phyloP scores from a whole-genome alignment of 2,329 filamentous ascomycete species.

The Trichoderma simmonsii region DNA sequence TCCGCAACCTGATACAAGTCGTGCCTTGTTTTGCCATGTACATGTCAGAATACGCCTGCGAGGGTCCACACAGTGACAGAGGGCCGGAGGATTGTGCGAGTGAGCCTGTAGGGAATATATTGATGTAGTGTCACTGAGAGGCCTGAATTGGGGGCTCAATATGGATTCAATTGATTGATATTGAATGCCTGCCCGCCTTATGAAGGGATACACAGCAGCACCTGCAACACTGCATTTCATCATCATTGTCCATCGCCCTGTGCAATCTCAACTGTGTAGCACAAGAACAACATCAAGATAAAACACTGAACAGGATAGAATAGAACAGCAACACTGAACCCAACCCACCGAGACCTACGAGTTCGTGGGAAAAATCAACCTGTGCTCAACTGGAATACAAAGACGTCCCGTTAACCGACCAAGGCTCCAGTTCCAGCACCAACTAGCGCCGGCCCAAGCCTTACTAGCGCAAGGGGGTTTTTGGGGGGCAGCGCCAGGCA shows the following conservation, averaged over 20 bases:
- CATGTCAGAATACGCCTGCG: background rate
- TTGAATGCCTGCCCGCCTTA: background rate
- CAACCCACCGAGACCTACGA: background rate
- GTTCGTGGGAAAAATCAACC: background rate
- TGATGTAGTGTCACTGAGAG: background rate
- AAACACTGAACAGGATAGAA: background rate
- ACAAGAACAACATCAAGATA: background rate
- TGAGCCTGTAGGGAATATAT: background rate
- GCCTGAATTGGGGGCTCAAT: background rate
- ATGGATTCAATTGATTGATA: background rate
- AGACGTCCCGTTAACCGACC: slow-evolving; percentile 7
- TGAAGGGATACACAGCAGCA: background rate
- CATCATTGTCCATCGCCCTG: background rate
- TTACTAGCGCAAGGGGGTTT: slow-evolving; percentile 4
- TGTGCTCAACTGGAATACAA: background rate
- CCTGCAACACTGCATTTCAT: background rate
- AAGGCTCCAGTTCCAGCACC: background rate
- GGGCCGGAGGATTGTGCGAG: background rate
- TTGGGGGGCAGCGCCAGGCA: background rate
- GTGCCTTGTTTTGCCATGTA: background rate
- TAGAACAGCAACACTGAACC: background rate
- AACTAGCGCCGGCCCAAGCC: slow-evolving; percentile 11
- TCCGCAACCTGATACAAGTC: background rate
- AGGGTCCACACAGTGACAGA: slow-evolving; percentile 1
- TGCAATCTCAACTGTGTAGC: background rate